Base-by-base conservation (phyloP, 768 basidiomycete genomes). In the Mycena indigotica region DNA sequence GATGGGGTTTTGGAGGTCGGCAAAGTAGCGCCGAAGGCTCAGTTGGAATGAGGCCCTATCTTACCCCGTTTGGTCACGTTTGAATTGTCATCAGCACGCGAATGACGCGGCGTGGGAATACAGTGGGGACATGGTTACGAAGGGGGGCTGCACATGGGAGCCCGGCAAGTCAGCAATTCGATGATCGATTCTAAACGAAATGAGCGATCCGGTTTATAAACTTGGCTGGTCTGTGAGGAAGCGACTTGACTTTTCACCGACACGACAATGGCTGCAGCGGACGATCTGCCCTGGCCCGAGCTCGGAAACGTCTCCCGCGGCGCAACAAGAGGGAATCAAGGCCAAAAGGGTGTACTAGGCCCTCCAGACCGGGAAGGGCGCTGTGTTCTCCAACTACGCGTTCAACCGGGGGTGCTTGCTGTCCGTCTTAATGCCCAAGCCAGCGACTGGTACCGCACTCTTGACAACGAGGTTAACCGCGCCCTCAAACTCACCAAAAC, bases 281-380 rank as follows among this genome's bases (percentile, higher is more conserved):
- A 92, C 77, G 89, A 92, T 78, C 80, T 91, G 53, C 89, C 89
- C 23, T 92, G 89, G 89, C 89, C 89, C 62, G 89, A 92, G 73
- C 79, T 90, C 60, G 90, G 89, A 61, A 92, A 91, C 67, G 88
- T 92, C 63, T 90, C 90, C 54, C 83, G 89, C 56, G 89, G 90
- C 48, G 90, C 90, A 24, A 91, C 90, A 50, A 74, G 90, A 69
- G 89, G 89, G 58, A 92, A 92, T 72, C 90, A 91, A 79, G 90
- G 90, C 49, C 88, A 91, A 70, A 92, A 92, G 69, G 90, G 90
- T 60, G 87, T 85, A 41, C 74, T 91, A 28, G 84, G 88, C 19
- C 79, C 84, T 56, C 77, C 89, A 23, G 89, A 91, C 75, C 75
- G 80, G 52, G 87, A 89, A 28, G 89, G 88, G n/a, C 86, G 89